These are phyloP conservation scores for Mortierella sp. DNA, from an alignment of 371 early-diverging fungal genomes.

Conservation along the genomic window DNA sequence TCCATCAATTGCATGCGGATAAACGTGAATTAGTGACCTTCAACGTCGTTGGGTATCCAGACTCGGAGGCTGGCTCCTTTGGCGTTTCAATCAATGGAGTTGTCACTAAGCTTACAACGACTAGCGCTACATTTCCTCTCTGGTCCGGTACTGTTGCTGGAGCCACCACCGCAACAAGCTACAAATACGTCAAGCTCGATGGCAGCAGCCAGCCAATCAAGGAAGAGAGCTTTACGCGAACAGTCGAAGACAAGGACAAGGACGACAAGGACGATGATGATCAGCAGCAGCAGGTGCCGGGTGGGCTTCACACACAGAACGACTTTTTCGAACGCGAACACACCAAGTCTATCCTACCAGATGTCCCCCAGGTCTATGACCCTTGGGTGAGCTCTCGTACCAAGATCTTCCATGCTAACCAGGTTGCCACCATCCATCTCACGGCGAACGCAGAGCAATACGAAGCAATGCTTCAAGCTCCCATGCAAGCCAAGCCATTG, in stretches of 20 bases:
- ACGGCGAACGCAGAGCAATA: conserved; percentile 52
- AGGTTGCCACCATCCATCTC: conserved; percentile 63
- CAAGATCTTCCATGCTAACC: conserved; percentile 23
- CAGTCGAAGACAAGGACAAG: conserved; percentile 9
- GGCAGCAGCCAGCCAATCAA: conserved; percentile 17
- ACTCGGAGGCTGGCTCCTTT: conserved; percentile 7
- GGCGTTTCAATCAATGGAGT: conserved; percentile 27
- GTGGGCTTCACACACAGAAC: conserved; percentile 59
- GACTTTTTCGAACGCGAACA: conserved; percentile 65
- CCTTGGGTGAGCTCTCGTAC: conserved; percentile 22
- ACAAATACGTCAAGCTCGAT: conserved; percentile 29
- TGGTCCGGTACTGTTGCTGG: conserved; percentile 24
- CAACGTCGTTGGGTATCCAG: conserved; percentile 38
- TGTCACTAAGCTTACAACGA: conserved; percentile 19
- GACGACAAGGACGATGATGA: no score
- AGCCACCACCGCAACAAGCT: conserved; percentile 8
- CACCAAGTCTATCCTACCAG: conserved; percentile 57
- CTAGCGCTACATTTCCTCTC: conserved; percentile 23
- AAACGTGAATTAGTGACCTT: conserved; percentile 37
- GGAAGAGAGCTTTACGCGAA: conserved; percentile 27
- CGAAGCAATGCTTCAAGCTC: conserved; percentile 37
- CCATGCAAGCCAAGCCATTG: conserved; percentile 1
- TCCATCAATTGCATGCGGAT: no score
- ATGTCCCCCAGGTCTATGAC: conserved; percentile 59
- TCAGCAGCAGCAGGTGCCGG: no score